These are phyloP conservation scores for Cryptosporidium meleagridis DNA, from an alignment of 169 alveolate genomes.

Conservation along the genomic window DNA sequence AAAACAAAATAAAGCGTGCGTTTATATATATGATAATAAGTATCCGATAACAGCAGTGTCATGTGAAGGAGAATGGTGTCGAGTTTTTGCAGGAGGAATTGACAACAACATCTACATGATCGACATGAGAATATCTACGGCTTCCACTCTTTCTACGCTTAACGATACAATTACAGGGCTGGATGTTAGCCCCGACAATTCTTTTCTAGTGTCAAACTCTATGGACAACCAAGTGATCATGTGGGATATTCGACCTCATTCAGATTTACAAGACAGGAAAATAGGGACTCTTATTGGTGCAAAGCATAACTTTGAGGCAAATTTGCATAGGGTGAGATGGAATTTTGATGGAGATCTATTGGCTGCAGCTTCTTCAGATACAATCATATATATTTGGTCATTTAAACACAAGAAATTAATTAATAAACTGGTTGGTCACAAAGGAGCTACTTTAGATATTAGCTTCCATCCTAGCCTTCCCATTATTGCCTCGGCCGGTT, in stretches of 20 bases:
- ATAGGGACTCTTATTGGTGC: conserved; percentile 56
- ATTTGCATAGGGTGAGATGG: conserved; percentile 69
- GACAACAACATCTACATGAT: conserved; percentile 49
- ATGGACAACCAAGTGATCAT: conserved; percentile 38
- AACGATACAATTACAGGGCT: conserved; percentile 61
- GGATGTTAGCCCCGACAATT: conserved; percentile 30
- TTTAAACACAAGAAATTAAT: conserved; percentile 42
- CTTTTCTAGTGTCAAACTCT: conserved; percentile 39
- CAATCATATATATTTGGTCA: conserved; percentile 57
- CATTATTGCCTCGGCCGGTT: conserved; percentile 62
- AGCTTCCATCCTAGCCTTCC: conserved; percentile 67
- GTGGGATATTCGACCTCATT: conserved; percentile 70
- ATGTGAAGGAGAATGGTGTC: conserved; percentile 1
- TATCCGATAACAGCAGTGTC: conserved; percentile 62
- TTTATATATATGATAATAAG: conserved; percentile 39
- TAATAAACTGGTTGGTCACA: conserved; percentile 45
- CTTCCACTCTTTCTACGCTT: not conserved
- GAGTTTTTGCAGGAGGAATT: conserved; percentile 63
- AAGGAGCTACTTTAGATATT: conserved; percentile 67
- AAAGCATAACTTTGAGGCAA: conserved; percentile 33
- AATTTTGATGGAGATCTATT: conserved; percentile 48
- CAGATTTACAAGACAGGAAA: conserved; percentile 49
- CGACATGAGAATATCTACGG: conserved; percentile 23
- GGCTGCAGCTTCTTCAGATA: conserved; percentile 72
- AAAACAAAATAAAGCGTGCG: conserved; percentile 13